phyloP scores from a whole-genome alignment of 2,329 filamentous ascomycete genomes.

The Diaporthe eres region DNA sequence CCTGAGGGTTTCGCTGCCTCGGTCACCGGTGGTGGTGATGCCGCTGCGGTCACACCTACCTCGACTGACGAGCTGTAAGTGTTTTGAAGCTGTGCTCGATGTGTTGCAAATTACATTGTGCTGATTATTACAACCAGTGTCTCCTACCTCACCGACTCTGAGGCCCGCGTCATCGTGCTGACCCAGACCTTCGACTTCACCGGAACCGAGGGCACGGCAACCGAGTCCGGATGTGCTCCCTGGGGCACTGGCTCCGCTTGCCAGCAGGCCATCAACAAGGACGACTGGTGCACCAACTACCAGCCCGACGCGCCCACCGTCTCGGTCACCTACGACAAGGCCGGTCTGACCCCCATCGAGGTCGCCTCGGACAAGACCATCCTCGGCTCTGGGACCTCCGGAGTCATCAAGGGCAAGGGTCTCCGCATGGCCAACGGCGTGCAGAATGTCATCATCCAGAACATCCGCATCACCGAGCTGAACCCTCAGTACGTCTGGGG shows the following conservation, averaged over 20 bases:
- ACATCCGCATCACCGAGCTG: constrained; percentile 67
- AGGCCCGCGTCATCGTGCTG: constrained; percentile 70
- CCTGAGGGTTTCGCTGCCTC: constrained; percentile 61
- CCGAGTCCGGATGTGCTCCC: constrained; percentile 69
- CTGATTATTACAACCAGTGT: constrained; percentile 47
- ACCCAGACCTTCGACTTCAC: constrained; percentile 70
- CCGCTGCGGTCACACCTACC: constrained; percentile 65
- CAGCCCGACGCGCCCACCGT: constrained; percentile 63
- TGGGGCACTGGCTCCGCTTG: constrained; percentile 68
- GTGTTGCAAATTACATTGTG: background rate
- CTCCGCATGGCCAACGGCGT: constrained; percentile 62
- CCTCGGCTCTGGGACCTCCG: constrained; percentile 65
- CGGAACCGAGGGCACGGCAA: constrained; percentile 66
- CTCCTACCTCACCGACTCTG: constrained; percentile 68
- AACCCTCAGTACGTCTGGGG: constrained; percentile 72
- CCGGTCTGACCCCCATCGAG: constrained; percentile 64
- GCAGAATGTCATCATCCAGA: constrained; percentile 73
- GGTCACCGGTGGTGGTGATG: constrained; percentile 72
- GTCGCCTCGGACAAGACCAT: constrained; percentile 71
- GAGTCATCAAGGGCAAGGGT: constrained; percentile 71
- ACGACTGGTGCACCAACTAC: constrained; percentile 72
- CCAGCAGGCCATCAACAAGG: constrained; percentile 72
- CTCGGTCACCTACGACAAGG: constrained; percentile 63
- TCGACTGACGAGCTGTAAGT: constrained; percentile 65
- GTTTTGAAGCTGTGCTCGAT: background rate